A percentile compares a stretch with the other conserved stretches of the same genome.
phyloP scores from a whole-genome alignment of 441 rosid species.

The Eutrema salsugineum region DNA sequence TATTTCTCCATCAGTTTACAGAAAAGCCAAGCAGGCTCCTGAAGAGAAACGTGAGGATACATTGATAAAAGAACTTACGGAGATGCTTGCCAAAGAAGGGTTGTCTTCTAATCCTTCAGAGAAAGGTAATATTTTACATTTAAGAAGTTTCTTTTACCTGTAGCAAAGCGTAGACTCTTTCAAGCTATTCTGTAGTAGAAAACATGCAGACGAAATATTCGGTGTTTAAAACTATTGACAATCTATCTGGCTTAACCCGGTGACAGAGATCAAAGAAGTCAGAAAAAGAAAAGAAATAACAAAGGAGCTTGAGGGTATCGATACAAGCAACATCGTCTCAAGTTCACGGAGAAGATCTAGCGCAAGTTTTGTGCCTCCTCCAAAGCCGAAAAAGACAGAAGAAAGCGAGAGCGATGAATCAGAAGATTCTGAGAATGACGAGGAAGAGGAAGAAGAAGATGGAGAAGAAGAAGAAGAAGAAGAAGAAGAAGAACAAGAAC shows the following conservation, averaged over 20 bases:
- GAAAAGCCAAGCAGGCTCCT: constrained; percentile 82
- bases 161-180: not conserved
- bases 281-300: constrained; percentile 70
- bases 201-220: not conserved
- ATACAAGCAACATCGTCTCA: constrained; percentile 77
- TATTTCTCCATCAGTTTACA: constrained; percentile 73
- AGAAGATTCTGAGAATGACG: constrained; percentile 19
- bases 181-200: not conserved
- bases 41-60: constrained; percentile 75
- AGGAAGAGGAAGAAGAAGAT: constrained; percentile 9
- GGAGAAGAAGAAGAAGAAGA: not conserved
- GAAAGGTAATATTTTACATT: constrained; percentile 46
- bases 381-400: constrained; percentile 49
- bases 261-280: constrained; percentile 82
- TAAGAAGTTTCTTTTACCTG: not conserved
- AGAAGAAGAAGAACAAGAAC: not conserved
- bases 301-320: constrained; percentile 90
- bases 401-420: constrained; percentile 25
- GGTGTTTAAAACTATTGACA: not conserved
- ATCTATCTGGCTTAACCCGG: not conserved
- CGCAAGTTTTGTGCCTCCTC: constrained; percentile 56
- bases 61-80: constrained; percentile 73
- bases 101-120: constrained; percentile 82
- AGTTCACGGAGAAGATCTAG: constrained; percentile 83
- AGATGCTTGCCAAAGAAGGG: constrained; percentile 84